Percentiles rank a stretch among this genome's conserved stretches.
These are phyloP conservation scores for Pleurotus ostreatus DNA, from an alignment of 768 basidiomycete species.

Conservation along the genomic window DNA sequence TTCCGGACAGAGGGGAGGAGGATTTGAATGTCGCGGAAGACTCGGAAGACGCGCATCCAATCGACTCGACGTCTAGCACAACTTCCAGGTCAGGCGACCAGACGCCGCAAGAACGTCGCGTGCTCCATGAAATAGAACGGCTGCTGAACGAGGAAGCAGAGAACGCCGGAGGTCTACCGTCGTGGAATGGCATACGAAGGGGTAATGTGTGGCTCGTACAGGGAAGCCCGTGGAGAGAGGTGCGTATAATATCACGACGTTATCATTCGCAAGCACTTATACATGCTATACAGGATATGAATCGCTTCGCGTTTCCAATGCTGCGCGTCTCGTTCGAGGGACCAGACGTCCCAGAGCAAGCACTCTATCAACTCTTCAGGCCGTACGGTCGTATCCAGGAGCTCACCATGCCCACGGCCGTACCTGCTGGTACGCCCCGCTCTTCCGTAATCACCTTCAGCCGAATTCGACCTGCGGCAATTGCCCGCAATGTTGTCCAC, in stretches of 20 bases:
- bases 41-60: not conserved
- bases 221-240: conserved; percentile 82
- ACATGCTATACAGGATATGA: conserved; percentile 62
- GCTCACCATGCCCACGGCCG: conserved; percentile 54
- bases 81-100: not conserved
- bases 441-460: conserved; percentile 62
- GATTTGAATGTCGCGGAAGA: not conserved
- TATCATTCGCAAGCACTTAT: not conserved
- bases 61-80: conserved; percentile 1
- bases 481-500: conserved; percentile 81
- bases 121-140: conserved; percentile 44
- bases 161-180: conserved; percentile 54
- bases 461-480: conserved; percentile 62
- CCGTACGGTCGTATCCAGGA: conserved; percentile 81
- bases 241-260: conserved; percentile 21
- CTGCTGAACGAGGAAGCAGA: conserved; percentile 39
- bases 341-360: conserved; percentile 79
- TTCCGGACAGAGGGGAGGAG: conserved; percentile 26
- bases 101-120: conserved; percentile 11
- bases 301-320: conserved; percentile 69
- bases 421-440: conserved; percentile 64
- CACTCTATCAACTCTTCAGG: conserved; percentile 75
- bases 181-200: conserved; percentile 52
- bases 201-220: conserved; percentile 69
- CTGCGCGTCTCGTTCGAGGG: conserved; percentile 86